These are phyloP conservation scores for Poteriospumella lacustris DNA, from an alignment of 108 stramenopile genomes.

Conservation along the genomic window DNA sequence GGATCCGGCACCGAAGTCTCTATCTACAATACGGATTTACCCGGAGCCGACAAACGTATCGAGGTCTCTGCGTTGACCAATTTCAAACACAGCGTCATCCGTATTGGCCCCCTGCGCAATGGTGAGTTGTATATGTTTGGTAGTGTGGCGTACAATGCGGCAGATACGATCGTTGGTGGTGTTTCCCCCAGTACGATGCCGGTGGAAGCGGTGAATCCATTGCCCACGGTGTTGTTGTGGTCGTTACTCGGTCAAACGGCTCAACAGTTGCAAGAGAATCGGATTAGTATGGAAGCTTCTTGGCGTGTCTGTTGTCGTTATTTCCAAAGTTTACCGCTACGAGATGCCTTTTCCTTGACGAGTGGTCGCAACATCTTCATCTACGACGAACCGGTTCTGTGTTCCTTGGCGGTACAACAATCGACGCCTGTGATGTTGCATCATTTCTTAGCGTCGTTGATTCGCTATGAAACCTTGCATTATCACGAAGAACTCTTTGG, in stretches of 20 bases:
- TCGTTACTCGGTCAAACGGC: no score
- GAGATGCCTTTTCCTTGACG: neutral
- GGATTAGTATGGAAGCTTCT: no score
- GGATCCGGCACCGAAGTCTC: conserved; percentile 22
- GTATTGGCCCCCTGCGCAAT: neutral
- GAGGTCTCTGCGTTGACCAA: neutral
- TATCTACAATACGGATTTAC: neutral
- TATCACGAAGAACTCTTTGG: neutral
- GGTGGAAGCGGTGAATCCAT: neutral
- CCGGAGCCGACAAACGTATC: neutral
- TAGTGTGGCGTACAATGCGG: neutral
- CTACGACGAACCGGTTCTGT: neutral
- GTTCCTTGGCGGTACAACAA: neutral
- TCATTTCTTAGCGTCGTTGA: neutral
- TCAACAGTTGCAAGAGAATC: no score
- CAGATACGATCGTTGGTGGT: neutral
- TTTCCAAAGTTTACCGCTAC: no score
- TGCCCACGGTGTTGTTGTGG: neutral
- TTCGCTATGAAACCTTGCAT: neutral
- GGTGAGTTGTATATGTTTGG: conserved; percentile 23
- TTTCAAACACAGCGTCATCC: neutral
- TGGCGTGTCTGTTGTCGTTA: no score
- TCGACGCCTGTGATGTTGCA: neutral
- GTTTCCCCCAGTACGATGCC: neutral
- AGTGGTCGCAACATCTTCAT: neutral